Evolutionary conservation across 257 asterid species (phyloP), one percentile per base, ranked within the genome.

Genomic region (Nicotiana attenuata): DNA sequence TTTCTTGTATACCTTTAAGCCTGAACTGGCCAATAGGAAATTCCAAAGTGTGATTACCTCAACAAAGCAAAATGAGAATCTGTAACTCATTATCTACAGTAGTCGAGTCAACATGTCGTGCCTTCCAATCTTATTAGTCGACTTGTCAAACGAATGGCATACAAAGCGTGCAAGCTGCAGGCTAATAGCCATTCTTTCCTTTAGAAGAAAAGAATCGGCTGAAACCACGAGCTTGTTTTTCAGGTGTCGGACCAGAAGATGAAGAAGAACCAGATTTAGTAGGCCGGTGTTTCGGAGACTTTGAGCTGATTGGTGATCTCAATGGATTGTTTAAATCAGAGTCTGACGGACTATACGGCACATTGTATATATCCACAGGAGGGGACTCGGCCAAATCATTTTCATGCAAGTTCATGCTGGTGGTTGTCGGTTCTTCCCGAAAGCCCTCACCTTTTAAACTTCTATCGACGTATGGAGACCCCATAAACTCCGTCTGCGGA

Each of bases 191-290:
- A 38, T 47, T 83, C 88, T 91, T 93, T 41, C 85, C 88, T 85
- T 92, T 92, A 0, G 98, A 83, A 52, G 98, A 90, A 87, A 94
- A 94, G 90, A 93, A 94, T 88, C 97, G 87, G 90, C 92, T 93
- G 66, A 94, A 83, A 71, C 94, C 97, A 75, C 96, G 96, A 24
- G 89, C 71, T 33, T 93, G 92, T 86, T 92, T 95, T 88, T 95
- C 98, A 0, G 97, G 97, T 8, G 97, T 89, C 11, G 92, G 91
- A 4, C 90, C 88, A 9, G 92, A 85, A 64, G 97, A 89, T 17
- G 92, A 56, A 41, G 91, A 88, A 65, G 94, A 88, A 63, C 93
- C 88, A 0, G 99, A 96, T 86, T 84, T 90, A n/a, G 94, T 86
- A 50, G 93, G 88, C 22, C 83, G 89, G 84, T 91, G 96, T 68